These are phyloP conservation scores for Aspergillus indologenus DNA, from an alignment of 495 filamentous ascomycete species.

Conservation along the genomic window DNA sequence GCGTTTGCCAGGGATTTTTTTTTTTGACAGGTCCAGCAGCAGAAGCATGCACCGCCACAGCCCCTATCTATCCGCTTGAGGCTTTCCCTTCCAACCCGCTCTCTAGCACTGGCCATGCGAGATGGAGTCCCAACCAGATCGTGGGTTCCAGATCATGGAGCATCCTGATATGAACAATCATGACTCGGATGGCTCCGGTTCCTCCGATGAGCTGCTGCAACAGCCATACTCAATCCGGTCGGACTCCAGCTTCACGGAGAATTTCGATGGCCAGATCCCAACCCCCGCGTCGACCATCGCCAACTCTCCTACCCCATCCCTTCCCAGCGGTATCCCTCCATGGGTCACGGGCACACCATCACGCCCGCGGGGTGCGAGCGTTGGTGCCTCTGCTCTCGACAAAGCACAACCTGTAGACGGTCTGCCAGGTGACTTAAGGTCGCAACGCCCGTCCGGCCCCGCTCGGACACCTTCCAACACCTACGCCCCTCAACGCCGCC, in stretches of 20 bases:
- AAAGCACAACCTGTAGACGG: slow-evolving; percentile 27
- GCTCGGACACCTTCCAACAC: slow-evolving; percentile 67
- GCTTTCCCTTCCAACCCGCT: slow-evolving; percentile 12
- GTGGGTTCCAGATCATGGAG: slow-evolving; percentile 44
- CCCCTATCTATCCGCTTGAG: slow-evolving; percentile 19
- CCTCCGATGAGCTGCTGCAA: slow-evolving; percentile 55
- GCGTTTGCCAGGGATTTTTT: background rate
- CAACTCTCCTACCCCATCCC: slow-evolving; percentile 41
- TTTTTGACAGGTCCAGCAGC: background rate
- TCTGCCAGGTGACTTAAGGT: slow-evolving; percentile 30
- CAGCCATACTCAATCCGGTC: slow-evolving; percentile 43
- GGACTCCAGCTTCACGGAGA: slow-evolving; percentile 39
- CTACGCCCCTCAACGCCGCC: slow-evolving; percentile 72
- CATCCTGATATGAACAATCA: slow-evolving; percentile 52
- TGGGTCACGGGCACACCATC: slow-evolving; percentile 38
- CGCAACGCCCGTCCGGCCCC: slow-evolving; percentile 59
- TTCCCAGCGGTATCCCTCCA: slow-evolving; percentile 37
- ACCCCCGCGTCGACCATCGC: slow-evolving; percentile 42
- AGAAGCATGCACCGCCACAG: slow-evolving; percentile 21
- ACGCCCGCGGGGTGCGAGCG: slow-evolving; percentile 41
- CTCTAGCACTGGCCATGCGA: slow-evolving; percentile 15
- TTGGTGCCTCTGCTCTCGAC: slow-evolving; percentile 36
- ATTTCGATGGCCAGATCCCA: slow-evolving; percentile 36
- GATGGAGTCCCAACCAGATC: slow-evolving; percentile 26
- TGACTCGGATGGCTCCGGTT: slow-evolving; percentile 64